Conservation (phyloP, 2,329 filamentous ascomycete genomes). For the Xylaria sp. region DNA sequence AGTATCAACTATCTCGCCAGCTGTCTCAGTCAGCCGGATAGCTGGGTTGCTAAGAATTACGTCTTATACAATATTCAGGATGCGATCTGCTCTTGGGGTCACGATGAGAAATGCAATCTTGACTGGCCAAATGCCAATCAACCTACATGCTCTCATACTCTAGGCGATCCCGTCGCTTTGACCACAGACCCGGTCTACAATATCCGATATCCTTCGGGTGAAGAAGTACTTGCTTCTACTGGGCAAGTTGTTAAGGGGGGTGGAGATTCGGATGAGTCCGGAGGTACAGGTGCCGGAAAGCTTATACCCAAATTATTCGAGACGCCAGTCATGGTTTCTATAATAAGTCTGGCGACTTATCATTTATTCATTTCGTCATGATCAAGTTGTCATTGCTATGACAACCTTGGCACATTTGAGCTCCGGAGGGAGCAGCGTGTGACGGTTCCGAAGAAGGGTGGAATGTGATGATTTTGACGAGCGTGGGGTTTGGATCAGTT, state of each 20-base stretch:
- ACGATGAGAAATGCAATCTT: slow-evolving; percentile 62
- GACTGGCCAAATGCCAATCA: slow-evolving; percentile 62
- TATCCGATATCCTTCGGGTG: slow-evolving; percentile 62
- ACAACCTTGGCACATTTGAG: not conserved
- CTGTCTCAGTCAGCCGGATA: slow-evolving; percentile 42
- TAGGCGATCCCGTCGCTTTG: slow-evolving; percentile 53
- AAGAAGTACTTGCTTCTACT: slow-evolving; percentile 51
- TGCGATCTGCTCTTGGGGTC: slow-evolving; percentile 53
- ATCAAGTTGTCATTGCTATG: not conserved
- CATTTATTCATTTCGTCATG: slow-evolving; percentile 20
- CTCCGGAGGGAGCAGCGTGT: slow-evolving; percentile 4
- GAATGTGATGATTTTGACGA: slow-evolving; percentile 29
- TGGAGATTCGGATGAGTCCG: slow-evolving; percentile 4
- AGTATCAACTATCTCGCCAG: slow-evolving; percentile 64
- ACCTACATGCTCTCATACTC: slow-evolving; percentile 58
- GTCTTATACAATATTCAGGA: slow-evolving; percentile 64
- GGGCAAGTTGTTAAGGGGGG: slow-evolving; percentile 43
- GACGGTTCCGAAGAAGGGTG: slow-evolving; percentile 4
- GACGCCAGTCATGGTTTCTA: slow-evolving; percentile 18
- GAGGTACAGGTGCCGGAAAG: slow-evolving; percentile 20
- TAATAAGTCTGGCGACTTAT: slow-evolving; percentile 26
- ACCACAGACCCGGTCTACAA: slow-evolving; percentile 59
- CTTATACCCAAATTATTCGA: slow-evolving; percentile 21
- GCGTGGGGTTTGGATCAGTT: slow-evolving; percentile 23
- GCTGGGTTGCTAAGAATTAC: slow-evolving; percentile 61